Evolutionary conservation across 192 early-diverging fungal species (phyloP), one percentile per base, ranked within the genome.

Genomic region (Nowakowskiella sp.): DNA sequence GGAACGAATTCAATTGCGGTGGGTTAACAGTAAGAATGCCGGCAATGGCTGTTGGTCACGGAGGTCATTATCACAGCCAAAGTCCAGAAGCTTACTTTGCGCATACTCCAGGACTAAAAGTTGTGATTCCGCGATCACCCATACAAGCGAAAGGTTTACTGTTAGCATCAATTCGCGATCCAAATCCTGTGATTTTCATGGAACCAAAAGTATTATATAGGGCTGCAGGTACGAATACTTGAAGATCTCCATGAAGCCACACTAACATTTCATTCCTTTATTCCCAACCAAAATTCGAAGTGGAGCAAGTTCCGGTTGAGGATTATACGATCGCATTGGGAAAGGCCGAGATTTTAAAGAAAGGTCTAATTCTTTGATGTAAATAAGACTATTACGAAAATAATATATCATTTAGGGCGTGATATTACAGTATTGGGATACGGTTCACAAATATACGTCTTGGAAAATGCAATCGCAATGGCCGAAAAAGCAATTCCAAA

Each of bases 171-270:
- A 91, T 97, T 56, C 77, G 91, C 47, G 91, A 95, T 62, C 77
- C 73, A 36, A 97, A 97, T 67, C 94, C 94, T 4, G 83, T 87
- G n/a, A 65, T 97, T 6, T 89, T 97, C 58, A 86, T 95, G 65
- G 94, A 97, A 69, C 94, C 94, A 60, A 97, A 97, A 74, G 85
- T 89, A 45, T 75, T 97, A 19, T 97, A 97, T 70, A 87, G 94
- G 31, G 80, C 89, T 32, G 88, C 94, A 6, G 76, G 84, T 86
- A 64, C 46, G 58, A 10, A 8, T 9, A 24, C 25, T n/a, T 5
- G 27, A n/a, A 27, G 3, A 30, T 13, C n/a, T 4, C 34, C n/a
- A 19, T 56, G 16, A 6, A 24, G 31, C 24, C 42, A 57, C 24
- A 57, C 22, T 56, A 31, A 9, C 51, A 2, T 21, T 21, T 27